Evolutionary conservation across 2,329 filamentous ascomycete species (phyloP), one percentile per base, ranked within the genome.

Genomic region (Aspergillus brasiliensis): DNA sequence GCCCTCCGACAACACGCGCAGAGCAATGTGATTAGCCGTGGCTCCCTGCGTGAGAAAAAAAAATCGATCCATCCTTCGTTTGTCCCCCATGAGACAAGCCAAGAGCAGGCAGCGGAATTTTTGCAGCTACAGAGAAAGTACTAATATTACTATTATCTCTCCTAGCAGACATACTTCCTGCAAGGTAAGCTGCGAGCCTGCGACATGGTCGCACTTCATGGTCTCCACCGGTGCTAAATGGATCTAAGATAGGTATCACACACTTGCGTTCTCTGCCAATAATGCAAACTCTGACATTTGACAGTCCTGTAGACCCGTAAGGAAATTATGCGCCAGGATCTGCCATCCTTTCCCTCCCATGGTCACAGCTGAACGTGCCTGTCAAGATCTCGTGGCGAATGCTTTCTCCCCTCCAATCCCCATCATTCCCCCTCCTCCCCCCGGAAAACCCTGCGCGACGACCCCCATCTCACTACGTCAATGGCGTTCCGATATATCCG

Each of bases 61-160:
- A 34, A 15, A 34, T 34, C 11, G 15, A 49, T 28, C 46, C 25
- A 49, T 55, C 15, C 25, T 44, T 21, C 27, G 23, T 19, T 23
- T 23, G n/a, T 42, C 13, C 21, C 13, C 52, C 7, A 55, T 46
- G 23, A 55, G 38, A 46, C 40, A 46, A 34, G 38, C 52, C 52
- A 55, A 55, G 31, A 34, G 52, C 52, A 37, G 40, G 46, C 46
- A 49, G 46, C 46, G 46, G 46, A 17, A 27, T 49, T 49, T 49
- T 34, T 10, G n/a, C 15, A 28, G 8, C 46, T 10, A 17, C 25
- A 27, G 27, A 28, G 13, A 28, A 25, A 48, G 25, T 28, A 46
- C 11, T n/a, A 44, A 31, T 49, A 49, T 28, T 49, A 49, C 17
- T 31, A 31, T 28, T 27, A n/a, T 28, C 15, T 23, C 38, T 17